Percentiles rank a stretch among this genome's conserved stretches.
These are phyloP conservation scores for Phytophthora sansomeana DNA, from an alignment of 352 stramenopile species.

Conservation along the genomic window DNA sequence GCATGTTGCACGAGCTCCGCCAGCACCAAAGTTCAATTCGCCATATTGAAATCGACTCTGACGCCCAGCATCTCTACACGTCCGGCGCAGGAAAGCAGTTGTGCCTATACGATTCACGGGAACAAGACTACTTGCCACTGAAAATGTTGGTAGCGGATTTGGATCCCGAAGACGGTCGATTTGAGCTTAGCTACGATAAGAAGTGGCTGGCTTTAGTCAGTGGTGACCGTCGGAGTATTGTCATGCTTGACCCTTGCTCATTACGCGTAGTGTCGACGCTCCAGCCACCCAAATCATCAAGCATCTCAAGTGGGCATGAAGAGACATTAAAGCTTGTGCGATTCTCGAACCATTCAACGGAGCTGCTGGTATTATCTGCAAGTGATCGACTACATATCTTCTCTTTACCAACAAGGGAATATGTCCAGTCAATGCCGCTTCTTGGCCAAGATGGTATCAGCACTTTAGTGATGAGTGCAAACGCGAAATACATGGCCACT, in stretches of 20 bases:
- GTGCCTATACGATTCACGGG: slow-evolving; percentile 64
- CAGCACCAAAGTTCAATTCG: slow-evolving; percentile 85
- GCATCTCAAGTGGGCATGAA: slow-evolving; percentile 11
- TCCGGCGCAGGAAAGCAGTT: slow-evolving; percentile 64
- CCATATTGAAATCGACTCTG: slow-evolving; percentile 58
- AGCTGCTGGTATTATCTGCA: slow-evolving; percentile 61
- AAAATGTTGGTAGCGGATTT: slow-evolving; percentile 80
- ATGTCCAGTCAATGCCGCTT: slow-evolving; percentile 65
- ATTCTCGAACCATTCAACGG: slow-evolving; percentile 57
- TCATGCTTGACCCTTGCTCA: slow-evolving; percentile 51
- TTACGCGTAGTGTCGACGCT: slow-evolving; percentile 48
- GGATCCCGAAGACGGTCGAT: slow-evolving; percentile 33
- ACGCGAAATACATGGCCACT: slow-evolving; percentile 74
- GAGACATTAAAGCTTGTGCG: slow-evolving; percentile 45
- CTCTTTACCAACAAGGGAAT: slow-evolving; percentile 37
- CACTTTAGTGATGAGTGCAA: slow-evolving; percentile 54
- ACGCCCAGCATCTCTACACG: slow-evolving; percentile 59
- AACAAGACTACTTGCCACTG: slow-evolving; percentile 59
- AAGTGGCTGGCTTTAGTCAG: slow-evolving; percentile 51
- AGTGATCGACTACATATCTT: slow-evolving; percentile 67
- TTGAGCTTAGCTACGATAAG: slow-evolving; percentile 50
- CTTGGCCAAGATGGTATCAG: slow-evolving; percentile 63
- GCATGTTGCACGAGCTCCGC: slow-evolving; percentile 77
- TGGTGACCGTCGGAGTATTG: slow-evolving; percentile 33
- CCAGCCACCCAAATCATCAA: slow-evolving; percentile 34